These are phyloP conservation scores for Sugiyamaella sp. DNA, from an alignment of 1,139 yeast genomes.

Conservation along the genomic window DNA sequence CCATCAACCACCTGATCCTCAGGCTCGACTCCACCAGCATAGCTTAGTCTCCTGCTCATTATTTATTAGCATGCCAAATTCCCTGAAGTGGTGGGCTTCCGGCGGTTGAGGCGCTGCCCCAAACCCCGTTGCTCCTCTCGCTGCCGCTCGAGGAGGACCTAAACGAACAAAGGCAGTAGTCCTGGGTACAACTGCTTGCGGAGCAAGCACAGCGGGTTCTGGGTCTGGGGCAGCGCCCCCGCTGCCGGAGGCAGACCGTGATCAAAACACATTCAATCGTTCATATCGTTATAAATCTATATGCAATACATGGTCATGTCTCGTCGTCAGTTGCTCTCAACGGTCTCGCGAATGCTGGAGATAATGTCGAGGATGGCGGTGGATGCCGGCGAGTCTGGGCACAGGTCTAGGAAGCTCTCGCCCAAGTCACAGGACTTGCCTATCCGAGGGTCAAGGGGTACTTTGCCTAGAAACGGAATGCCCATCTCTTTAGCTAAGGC, in stretches of 20 bases:
- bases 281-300: too few species aligned
- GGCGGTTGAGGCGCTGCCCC: neutral
- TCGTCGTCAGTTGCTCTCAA: slow-evolving; percentile 12
- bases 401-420: slow-evolving; percentile 72
- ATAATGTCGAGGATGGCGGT: slow-evolving; percentile 84
- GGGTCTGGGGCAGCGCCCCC: too few species aligned
- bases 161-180: too few species aligned
- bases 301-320: too few species aligned
- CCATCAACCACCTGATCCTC: slow-evolving; percentile 13
- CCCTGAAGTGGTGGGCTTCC: too few species aligned
- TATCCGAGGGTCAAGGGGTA: slow-evolving; percentile 94
- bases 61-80: neutral
- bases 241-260: too few species aligned
- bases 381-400: slow-evolving; percentile 94
- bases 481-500: slow-evolving; percentile 76
- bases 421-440: slow-evolving; percentile 90
- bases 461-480: slow-evolving; percentile 82
- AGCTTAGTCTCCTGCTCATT: neutral
- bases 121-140: neutral
- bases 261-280: too few species aligned
- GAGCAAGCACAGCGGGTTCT: too few species aligned
- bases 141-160: too few species aligned
- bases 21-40: slow-evolving; percentile 9
- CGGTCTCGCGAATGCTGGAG: slow-evolving; percentile 24
- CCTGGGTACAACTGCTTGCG: too few species aligned